Conservation (phyloP, 2,329 filamentous ascomycete genomes). For the Ceratocystiopsis minuta region DNA sequence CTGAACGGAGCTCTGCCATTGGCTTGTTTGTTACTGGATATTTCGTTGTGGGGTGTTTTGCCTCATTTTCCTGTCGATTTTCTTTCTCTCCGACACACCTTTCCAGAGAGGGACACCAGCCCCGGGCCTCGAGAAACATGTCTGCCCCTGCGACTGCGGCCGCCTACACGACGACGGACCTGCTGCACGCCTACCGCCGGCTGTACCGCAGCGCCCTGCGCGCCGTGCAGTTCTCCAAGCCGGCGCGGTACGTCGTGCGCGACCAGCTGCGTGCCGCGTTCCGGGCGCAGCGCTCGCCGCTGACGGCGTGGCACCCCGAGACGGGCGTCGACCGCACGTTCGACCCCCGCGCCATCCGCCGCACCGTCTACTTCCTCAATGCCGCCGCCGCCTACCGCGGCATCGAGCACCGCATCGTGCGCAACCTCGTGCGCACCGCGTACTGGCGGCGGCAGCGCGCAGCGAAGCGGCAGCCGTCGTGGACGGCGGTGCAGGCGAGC, state of each 20-base stretch:
- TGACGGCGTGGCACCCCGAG: slow-evolving; percentile 1
- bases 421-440: slow-evolving; percentile 42
- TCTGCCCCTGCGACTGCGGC: too few relatives aligned
- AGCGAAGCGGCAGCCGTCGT: slow-evolving; percentile 8
- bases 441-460: slow-evolving; percentile 19
- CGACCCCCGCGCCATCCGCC: slow-evolving; percentile 34
- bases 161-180: slow-evolving; percentile 16
- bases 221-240: slow-evolving; percentile 54
- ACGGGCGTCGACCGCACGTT: slow-evolving; percentile 20
- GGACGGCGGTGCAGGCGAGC: slow-evolving; percentile 9
- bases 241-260: slow-evolving; percentile 44
- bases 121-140: too few relatives aligned
- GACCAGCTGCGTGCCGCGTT: slow-evolving; percentile 43
- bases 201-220: slow-evolving; percentile 49
- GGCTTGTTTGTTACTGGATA: too few relatives aligned
- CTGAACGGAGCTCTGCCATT: not conserved
- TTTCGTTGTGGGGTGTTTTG: not conserved
- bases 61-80: not conserved
- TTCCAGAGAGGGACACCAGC: too few relatives aligned
- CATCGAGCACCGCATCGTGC: slow-evolving; percentile 54
- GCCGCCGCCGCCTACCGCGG: slow-evolving; percentile 45
- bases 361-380: slow-evolving; percentile 53
- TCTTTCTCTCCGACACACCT: not conserved
- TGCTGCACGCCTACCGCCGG: slow-evolving; percentile 50
- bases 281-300: slow-evolving; percentile 14